Evolutionary conservation across 2,329 filamentous ascomycete species (phyloP).

Genomic region (Claviceps sp.): DNA sequence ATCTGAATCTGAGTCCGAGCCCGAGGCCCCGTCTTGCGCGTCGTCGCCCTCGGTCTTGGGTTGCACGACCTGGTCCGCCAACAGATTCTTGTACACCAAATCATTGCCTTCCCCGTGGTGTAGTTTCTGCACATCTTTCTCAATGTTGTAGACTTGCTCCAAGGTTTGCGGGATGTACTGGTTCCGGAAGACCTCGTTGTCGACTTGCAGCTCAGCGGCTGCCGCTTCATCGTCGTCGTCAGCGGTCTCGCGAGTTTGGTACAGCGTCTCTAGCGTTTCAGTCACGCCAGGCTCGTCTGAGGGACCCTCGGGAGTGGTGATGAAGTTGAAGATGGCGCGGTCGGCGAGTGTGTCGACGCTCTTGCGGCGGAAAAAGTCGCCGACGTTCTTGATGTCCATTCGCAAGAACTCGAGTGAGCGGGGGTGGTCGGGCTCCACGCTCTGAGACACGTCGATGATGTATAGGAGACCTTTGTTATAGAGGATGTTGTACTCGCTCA

Average conservation of each 20-base stretch:
- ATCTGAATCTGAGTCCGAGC: conserved; percentile 28
- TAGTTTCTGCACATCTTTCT: conserved; percentile 73
- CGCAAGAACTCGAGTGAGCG: conserved; percentile 83
- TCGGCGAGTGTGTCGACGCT: conserved; percentile 73
- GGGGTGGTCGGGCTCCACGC: conserved; percentile 92
- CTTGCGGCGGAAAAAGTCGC: conserved; percentile 80
- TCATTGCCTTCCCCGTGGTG: conserved; percentile 58
- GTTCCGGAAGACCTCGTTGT: conserved; percentile 86
- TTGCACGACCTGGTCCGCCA: conserved; percentile 53
- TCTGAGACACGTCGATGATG: conserved; percentile 96
- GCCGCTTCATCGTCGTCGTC: conserved; percentile 32
- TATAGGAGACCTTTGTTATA: conserved; percentile 74
- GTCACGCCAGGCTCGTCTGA: conserved; percentile 48
- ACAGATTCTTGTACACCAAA: conserved; percentile 73
- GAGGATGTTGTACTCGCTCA: conserved; percentile 96
- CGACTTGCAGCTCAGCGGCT: conserved; percentile 53
- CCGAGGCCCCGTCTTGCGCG: conserved; percentile 23
- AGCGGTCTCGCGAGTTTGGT: conserved; percentile 38
- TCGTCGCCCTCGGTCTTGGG: conserved; percentile 24
- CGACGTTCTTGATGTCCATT: conserved; percentile 97
- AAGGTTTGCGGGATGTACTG: conserved; percentile 95
- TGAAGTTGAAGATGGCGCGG: conserved; percentile 70
- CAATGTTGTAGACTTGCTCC: conserved; percentile 91
- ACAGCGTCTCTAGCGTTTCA: conserved; percentile 52
- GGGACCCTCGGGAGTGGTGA: conserved; percentile 49